Evolutionary conservation across 169 alveolate species (phyloP), one percentile per base, ranked within the genome.

Genomic region (Amoebophrya sp.): DNA sequence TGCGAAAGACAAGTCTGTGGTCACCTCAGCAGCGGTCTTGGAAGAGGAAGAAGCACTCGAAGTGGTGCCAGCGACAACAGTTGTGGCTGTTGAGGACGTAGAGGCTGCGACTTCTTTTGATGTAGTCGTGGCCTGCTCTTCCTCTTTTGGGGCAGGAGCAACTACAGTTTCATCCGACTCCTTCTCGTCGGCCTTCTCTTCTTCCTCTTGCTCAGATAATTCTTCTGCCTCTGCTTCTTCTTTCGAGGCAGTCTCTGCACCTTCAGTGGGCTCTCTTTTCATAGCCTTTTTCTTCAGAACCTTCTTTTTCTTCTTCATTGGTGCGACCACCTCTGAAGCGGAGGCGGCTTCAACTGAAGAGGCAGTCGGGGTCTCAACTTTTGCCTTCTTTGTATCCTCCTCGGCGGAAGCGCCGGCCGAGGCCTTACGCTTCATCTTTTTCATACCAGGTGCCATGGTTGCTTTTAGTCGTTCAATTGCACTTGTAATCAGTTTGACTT

Each of bases 91-190:
- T n/a, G n/a, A n/a, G n/a, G n/a, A n/a, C n/a, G n/a, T n/a, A n/a
- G n/a, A n/a, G n/a, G 0, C 24, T 36, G 89, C 23, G 0, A 24
- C 91, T 78, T 91, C 91, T 91, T 41, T 26, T 40, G 38, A 77
- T n/a, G 40, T 53, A 14, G 77, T 91, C 41, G 76, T 55, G 83
- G 18, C 93, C 24, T 33, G 54, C 0, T 33, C 41, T 23, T 39
- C 93, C 83, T 91, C 91, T 40, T 91, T 89, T 14, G 39, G 89
- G 36, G 41, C 89, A 26, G 47, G 89, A 40, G 89, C 92, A 0
- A 24, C 54, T 10, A 29, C 92, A 1, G 34, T 6, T 18, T 90
- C 92, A 34, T 3, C 36, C 65, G 40, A 76, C 12, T 41, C 38
- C 40, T 41, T 41, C 2, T 36, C 92, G 2, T 39, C 90, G 40